phyloP scores from a whole-genome alignment of 2,329 filamentous ascomycete species.

The Monosporascus sp. region DNA sequence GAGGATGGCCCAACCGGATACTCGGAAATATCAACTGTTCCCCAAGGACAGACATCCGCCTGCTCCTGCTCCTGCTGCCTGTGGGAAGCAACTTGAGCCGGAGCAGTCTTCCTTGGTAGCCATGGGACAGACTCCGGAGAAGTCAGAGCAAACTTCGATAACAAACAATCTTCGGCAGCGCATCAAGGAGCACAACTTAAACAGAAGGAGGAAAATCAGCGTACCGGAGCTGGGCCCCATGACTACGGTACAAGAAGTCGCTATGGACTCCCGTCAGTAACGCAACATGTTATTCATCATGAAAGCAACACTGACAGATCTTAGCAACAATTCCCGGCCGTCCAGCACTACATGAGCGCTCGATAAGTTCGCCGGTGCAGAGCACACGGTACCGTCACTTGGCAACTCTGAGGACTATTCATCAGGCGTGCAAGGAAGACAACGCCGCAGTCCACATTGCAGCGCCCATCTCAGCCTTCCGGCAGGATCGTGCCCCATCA shows the following conservation, averaged over 20 bases:
- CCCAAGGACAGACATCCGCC: constrained; percentile 45
- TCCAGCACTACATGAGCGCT: constrained; percentile 60
- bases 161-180: constrained; percentile 43
- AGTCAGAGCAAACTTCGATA: constrained; percentile 34
- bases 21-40: constrained; percentile 58
- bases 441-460: constrained; percentile 24
- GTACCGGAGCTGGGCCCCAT: constrained; percentile 62
- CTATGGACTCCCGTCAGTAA: constrained; percentile 66
- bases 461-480: neutral
- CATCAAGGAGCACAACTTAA: constrained; percentile 53
- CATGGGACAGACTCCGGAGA: constrained; percentile 35
- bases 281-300: neutral
- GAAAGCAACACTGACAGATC: constrained; percentile 16
- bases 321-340: constrained; percentile 64
- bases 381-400: constrained; percentile 43
- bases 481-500: neutral
- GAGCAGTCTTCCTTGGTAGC: constrained; percentile 43
- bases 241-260: constrained; percentile 62
- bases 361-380: constrained; percentile 55
- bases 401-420: constrained; percentile 18
- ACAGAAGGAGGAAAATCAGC: constrained; percentile 57
- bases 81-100: constrained; percentile 42
- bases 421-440: constrained; percentile 23
- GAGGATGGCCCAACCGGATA: constrained; percentile 55
- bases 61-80: constrained; percentile 30